These are phyloP conservation scores for Fusarium anthophilum DNA, from an alignment of 2,329 filamentous ascomycete species.

Conservation along the genomic window DNA sequence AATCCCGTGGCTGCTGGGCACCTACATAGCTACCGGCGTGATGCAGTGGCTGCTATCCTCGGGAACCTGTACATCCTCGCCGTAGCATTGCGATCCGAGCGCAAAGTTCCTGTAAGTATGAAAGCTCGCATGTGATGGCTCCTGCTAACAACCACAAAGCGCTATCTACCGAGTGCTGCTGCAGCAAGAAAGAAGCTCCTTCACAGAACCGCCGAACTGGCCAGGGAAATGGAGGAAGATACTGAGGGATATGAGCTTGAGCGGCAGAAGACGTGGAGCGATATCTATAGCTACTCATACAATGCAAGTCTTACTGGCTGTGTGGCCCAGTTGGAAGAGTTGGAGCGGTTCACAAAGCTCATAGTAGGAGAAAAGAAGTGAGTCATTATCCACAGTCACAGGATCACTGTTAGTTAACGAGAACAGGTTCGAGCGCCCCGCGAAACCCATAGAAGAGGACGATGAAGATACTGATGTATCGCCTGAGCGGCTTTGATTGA, in stretches of 20 bases:
- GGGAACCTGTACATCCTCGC: slow-evolving; percentile 68
- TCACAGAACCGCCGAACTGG: slow-evolving; percentile 59
- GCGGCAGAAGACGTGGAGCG: slow-evolving; percentile 59
- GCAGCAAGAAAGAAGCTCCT: slow-evolving; percentile 62
- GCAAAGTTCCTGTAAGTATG: slow-evolving; percentile 58
- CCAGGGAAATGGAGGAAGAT: slow-evolving; percentile 46
- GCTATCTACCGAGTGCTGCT: slow-evolving; percentile 66
- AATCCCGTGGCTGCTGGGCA: slow-evolving; percentile 59
- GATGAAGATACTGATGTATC: slow-evolving; percentile 32
- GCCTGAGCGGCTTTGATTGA: slow-evolving; percentile 26
- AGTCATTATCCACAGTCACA: slow-evolving; percentile 1
- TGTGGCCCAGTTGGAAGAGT: slow-evolving; percentile 61
- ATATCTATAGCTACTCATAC: slow-evolving; percentile 66
- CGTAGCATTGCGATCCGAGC: slow-evolving; percentile 61
- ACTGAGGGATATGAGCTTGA: slow-evolving; percentile 39
- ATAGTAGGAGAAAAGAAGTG: slow-evolving; percentile 65
- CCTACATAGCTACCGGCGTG: slow-evolving; percentile 61
- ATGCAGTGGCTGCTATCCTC: slow-evolving; percentile 66
- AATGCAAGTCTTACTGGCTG: slow-evolving; percentile 64
- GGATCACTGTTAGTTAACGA: slow-evolving; percentile 7
- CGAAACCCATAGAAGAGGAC: slow-evolving; percentile 37
- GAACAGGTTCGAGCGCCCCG: slow-evolving; percentile 48
- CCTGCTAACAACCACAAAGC: slow-evolving; percentile 41
- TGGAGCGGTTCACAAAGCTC: slow-evolving; percentile 66
- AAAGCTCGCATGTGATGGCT: not conserved